Conservation (phyloP, 2,329 filamentous ascomycete genomes). For the Penicillium sp. region DNA sequence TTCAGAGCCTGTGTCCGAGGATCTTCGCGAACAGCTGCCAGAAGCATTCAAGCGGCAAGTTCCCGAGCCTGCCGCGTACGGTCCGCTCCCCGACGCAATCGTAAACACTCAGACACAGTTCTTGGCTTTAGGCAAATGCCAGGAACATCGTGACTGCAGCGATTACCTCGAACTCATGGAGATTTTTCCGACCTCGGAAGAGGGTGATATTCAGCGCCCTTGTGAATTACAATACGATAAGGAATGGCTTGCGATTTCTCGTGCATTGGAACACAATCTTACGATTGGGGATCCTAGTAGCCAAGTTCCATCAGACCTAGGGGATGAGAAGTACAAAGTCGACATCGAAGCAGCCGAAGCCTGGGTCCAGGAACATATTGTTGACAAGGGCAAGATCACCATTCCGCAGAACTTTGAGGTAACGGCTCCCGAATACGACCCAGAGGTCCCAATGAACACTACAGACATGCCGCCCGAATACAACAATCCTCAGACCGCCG, state of each 20-base stretch:
- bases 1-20: constrained; percentile 51
- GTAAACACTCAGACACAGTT: constrained; percentile 78
- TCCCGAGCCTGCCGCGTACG: constrained; percentile 45
- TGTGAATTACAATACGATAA: constrained; percentile 74
- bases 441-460: constrained; percentile 54
- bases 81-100: constrained; percentile 67
- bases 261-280: constrained; percentile 68
- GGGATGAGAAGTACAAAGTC: constrained; percentile 63
- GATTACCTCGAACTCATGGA: constrained; percentile 79
- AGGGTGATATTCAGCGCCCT: constrained; percentile 34
- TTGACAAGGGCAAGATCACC: constrained; percentile 56
- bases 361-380: constrained; percentile 81
- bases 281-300: constrained; percentile 58
- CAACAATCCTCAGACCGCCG: constrained; percentile 78
- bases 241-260: constrained; percentile 93
- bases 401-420: constrained; percentile 74
- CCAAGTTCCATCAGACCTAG: constrained; percentile 56
- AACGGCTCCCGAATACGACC: constrained; percentile 70
- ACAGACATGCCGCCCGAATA: constrained; percentile 71
- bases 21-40: constrained; percentile 69
- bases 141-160: constrained; percentile 56
- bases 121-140: constrained; percentile 84
- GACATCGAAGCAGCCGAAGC: constrained; percentile 65
- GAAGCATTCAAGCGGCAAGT: constrained; percentile 58
- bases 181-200: constrained; percentile 48